Evolutionary conservation across 1,284 basidiomycete species (phyloP).

Genomic region (Amylostereum chailletii): DNA sequence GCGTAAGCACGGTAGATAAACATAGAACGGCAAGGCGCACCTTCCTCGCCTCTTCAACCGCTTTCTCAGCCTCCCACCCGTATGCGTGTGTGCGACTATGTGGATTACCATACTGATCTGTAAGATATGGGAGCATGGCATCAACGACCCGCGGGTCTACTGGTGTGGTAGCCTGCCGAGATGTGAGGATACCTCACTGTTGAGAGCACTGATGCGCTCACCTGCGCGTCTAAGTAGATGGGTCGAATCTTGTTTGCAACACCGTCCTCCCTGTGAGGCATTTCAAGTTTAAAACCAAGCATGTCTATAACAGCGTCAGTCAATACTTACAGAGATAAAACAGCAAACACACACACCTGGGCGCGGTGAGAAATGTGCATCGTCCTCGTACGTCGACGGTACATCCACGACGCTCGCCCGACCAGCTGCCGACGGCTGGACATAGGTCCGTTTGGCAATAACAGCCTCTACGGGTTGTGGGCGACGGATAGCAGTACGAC

Average conservation of each 20-base stretch:
- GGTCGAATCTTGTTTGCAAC: slow-evolving; percentile 66
- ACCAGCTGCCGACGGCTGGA: slow-evolving; percentile 73
- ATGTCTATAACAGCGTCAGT: slow-evolving; percentile 47
- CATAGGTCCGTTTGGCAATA: slow-evolving; percentile 35
- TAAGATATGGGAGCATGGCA: slow-evolving; percentile 93
- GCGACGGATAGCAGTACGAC: slow-evolving; percentile 16
- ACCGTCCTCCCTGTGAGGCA: slow-evolving; percentile 55
- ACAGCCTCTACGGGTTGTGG: slow-evolving; percentile 4
- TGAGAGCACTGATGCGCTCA: slow-evolving; percentile 20
- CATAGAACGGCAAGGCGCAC: slow-evolving; percentile 26
- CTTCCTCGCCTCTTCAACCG: slow-evolving; percentile 86
- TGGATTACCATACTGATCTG: slow-evolving; percentile 97
- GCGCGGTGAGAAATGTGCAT: slow-evolving; percentile 63
- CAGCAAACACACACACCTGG: slow-evolving; percentile 37
- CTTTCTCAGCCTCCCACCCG: slow-evolving; percentile 97
- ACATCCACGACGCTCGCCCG: slow-evolving; percentile 74
- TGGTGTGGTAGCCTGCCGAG: slow-evolving; percentile 86
- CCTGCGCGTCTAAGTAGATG: slow-evolving; percentile 96
- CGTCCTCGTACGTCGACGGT: slow-evolving; percentile 62
- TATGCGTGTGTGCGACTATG: slow-evolving; percentile 98
- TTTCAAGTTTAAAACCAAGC: slow-evolving; percentile 83
- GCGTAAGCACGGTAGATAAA: slow-evolving; percentile 28
- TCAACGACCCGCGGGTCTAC: slow-evolving; percentile 96
- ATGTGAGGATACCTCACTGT: not conserved
- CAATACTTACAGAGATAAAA: slow-evolving; percentile 3